Base-by-base conservation (phyloP, 1,284 basidiomycete genomes). In the Leucoagaricus sp. region DNA sequence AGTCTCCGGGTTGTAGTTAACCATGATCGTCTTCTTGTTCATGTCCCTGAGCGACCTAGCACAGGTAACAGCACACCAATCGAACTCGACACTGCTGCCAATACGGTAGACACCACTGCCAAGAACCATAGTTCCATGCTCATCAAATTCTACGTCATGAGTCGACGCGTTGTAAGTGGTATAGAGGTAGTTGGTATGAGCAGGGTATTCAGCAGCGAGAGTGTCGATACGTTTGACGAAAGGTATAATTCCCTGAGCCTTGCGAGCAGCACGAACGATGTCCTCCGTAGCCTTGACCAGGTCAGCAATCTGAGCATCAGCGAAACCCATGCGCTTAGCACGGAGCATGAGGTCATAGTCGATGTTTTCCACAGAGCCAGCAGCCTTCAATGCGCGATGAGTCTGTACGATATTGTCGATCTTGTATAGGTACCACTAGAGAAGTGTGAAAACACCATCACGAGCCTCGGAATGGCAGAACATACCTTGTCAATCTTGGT, bases 181-280 rank as follows among this genome's bases (percentile, higher is more conserved):
- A 78, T 99, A 99, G 59, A 99, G 89, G 77, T 99, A 99, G 81
- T 99, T 99, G 68, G 97, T 99, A 75, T 97, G 90, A 3, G 97
- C 97, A 21, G 97, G 97, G 80, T 93, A 99, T 75, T 99, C 97
- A 62, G 97, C 97, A 29, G 96, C 97, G 59, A 99, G 87, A 3
- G 97, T 99, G 75, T 99, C 97, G 75, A 99, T 99, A 61, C 96
- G 93, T 78, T 99, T 99, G 71, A 99, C 97, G 74, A 96, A 99
- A 46, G 97, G 97, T 15, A 91, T 97, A 66, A 99, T 85, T 51
- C 89, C 86, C 60, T 92, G 78, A 3, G 86, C 83, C 77, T 98
- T 98, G 65, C 96, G 89, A 70, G 89, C 81, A 1, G 85, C 83
- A 60, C 97, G 94, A 44, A 97, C 91, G 36, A 80, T 75, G 60